Evolutionary conservation across 1,139 yeast genomes (phyloP), one percentile per base, ranked within the genome.

Genomic region (Ogataea hybrid): DNA sequence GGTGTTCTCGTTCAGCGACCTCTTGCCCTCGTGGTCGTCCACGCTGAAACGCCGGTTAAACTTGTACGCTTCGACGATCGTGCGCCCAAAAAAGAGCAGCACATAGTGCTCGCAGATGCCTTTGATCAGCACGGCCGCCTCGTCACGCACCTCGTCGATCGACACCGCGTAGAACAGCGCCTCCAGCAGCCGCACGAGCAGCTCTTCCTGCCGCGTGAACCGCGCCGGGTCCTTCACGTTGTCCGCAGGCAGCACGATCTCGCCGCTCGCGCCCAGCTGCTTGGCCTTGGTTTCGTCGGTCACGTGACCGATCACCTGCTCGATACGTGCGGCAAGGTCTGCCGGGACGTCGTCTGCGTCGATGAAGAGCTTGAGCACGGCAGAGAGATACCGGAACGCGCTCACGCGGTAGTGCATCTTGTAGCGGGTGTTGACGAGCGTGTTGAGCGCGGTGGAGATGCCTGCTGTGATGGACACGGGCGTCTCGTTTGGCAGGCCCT

Each of bases 401-500:
- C 85, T 81, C 8, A 78, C 69, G 46, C 94, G 71, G 61, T 87
- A 86, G 54, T 83, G 88, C 2, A 70, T 59, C 48, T 82, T 80
- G 33, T 75, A 69, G 39, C 87, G 71, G 5, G 78, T 76, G 55
- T 87, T 90, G 47, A 84, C 87, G 39, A 90, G 64, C 17, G 78
- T 65, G 35, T 69, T 76, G 32, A 65, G 82, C 0, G 97, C 97
- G 4, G 92, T 77, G 32, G 78, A 75, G 3, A 92, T 72, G 20
- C 95, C 96, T 0, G 96, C 86, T 0, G 96, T 83, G 17, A 92
- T 71, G 1, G 92, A 81, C 23, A 92, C 71, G 0, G 90, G 83
- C 4, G 84, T 77, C 35, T 71, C 70, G 1, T 67, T 70, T 3
- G 75, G 68, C 37, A 88, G 64, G 1, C 96, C 96, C 50, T 84